Conservation (phyloP, 495 filamentous ascomycete genomes). For the Xylaria scruposa region DNA sequence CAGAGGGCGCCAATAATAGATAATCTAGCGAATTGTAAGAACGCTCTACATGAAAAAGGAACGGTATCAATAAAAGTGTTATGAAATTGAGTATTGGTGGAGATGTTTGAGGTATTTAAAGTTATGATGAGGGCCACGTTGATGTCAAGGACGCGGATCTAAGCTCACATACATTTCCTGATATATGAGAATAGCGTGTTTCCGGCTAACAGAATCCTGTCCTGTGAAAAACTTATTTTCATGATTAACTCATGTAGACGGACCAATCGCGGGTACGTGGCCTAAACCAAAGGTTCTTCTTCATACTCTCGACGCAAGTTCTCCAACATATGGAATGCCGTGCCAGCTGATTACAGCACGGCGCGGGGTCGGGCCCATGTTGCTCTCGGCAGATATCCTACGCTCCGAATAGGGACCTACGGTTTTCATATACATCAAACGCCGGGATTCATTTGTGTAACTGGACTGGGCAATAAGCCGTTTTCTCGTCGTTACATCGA, state of each 20-base stretch:
- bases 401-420: not conserved
- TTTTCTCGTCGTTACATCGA: too few relatives aligned
- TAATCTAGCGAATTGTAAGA: not conserved
- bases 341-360: slow-evolving; percentile 6
- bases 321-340: slow-evolving; percentile 13
- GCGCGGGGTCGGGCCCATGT: slow-evolving; percentile 19
- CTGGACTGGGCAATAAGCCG: slow-evolving; percentile 2
- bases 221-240: not conserved
- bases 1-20: not conserved
- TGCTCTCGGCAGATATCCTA: slow-evolving; percentile 13
- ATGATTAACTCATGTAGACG: not conserved
- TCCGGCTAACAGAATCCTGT: not conserved
- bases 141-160: not conserved
- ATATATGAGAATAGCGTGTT: not conserved
- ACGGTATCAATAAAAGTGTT: not conserved
- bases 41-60: not conserved
- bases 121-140: not conserved
- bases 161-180: not conserved
- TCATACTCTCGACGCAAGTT: not conserved
- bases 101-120: not conserved
- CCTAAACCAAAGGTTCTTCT: not conserved
- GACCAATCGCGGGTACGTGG: not conserved
- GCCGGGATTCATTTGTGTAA: too few relatives aligned
- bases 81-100: not conserved
- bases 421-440: not conserved